These are phyloP conservation scores for Leccinum pellstonianum DNA, from an alignment of 768 basidiomycete genomes.

Conservation along the genomic window DNA sequence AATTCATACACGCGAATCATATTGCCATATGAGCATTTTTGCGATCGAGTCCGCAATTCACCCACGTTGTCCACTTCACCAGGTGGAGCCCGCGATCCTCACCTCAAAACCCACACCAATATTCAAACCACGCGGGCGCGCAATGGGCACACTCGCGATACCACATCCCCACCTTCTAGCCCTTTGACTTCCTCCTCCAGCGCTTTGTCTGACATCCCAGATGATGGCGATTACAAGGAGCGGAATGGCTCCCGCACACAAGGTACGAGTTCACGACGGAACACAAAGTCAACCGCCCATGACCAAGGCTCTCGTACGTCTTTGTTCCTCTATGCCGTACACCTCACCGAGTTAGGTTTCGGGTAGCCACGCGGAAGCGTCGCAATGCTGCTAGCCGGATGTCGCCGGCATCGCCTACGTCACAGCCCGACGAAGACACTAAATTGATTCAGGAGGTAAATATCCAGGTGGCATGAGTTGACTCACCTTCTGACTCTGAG, in stretches of 20 bases:
- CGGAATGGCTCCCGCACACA: conserved; percentile 42
- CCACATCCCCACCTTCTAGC: conserved; percentile 64
- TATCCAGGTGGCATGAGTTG: conserved; percentile 16
- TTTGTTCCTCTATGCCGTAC: conserved; percentile 2
- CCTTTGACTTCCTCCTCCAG: conserved; percentile 78
- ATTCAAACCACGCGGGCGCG: conserved; percentile 43
- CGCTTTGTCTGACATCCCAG: conserved; percentile 75
- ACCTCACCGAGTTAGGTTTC: conserved; percentile 19
- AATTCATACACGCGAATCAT: conserved; percentile 89
- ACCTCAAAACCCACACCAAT: conserved; percentile 55
- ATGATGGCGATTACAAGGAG: conserved; percentile 66
- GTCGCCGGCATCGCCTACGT: conserved; percentile 21
- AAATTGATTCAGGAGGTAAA: conserved; percentile 55
- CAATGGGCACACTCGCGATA: conserved; percentile 40
- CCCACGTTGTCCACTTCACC: conserved; percentile 43
- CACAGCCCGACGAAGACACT: conserved; percentile 35
- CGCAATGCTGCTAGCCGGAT: conserved; percentile 22
- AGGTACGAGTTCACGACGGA: conserved; percentile 48
- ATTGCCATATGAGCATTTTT: conserved; percentile 93
- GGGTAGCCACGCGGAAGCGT: conserved; percentile 35
- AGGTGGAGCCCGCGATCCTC: conserved; percentile 44
- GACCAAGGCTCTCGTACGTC: conserved; percentile 47
- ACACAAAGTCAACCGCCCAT: conserved; percentile 49
- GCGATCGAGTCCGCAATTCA: conserved; percentile 68
- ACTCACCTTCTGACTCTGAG: conserved; percentile 23